These are phyloP conservation scores for Cucurbitaria berberidis DNA, from an alignment of 2,329 filamentous ascomycete genomes.

Conservation along the genomic window DNA sequence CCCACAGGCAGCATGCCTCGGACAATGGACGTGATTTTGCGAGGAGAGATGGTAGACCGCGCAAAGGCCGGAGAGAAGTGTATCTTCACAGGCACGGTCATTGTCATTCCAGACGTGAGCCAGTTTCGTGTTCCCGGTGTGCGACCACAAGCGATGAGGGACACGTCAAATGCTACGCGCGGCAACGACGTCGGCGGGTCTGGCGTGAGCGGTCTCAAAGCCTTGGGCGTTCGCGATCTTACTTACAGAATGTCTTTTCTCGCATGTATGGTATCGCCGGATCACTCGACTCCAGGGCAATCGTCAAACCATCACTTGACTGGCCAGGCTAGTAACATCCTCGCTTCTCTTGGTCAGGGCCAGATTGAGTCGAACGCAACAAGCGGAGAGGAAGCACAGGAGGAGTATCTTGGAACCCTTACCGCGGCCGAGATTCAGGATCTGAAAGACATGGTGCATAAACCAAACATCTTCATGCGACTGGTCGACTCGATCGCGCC, in stretches of 20 bases:
- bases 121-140: constrained; percentile 90
- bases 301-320: constrained; percentile 70
- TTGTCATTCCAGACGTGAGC: constrained; percentile 96
- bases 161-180: constrained; percentile 75
- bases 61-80: constrained; percentile 98
- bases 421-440: constrained; percentile 89
- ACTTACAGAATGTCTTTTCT: constrained; percentile 97
- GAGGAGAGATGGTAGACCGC: constrained; percentile 96
- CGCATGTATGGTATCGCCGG: constrained; percentile 92
- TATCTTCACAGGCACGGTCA: constrained; percentile 94
- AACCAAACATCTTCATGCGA: constrained; percentile 91
- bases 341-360: constrained; percentile 80
- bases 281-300: constrained; percentile 80
- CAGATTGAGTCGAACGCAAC: constrained; percentile 66
- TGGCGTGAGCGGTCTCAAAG: constrained; percentile 87
- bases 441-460: constrained; percentile 90
- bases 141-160: constrained; percentile 80
- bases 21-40: constrained; percentile 95
- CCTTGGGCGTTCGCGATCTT: constrained; percentile 90
- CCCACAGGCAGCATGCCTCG: constrained; percentile 98
- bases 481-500: constrained; percentile 93
- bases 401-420: constrained; percentile 84
- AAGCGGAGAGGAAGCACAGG: constrained; percentile 83
- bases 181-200: constrained; percentile 81
- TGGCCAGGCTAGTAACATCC: constrained; percentile 80